Evolutionary conservation across 2,329 filamentous ascomycete species (phyloP), one percentile per base, ranked within the genome.

Genomic region (Verticillium alfalfae): DNA sequence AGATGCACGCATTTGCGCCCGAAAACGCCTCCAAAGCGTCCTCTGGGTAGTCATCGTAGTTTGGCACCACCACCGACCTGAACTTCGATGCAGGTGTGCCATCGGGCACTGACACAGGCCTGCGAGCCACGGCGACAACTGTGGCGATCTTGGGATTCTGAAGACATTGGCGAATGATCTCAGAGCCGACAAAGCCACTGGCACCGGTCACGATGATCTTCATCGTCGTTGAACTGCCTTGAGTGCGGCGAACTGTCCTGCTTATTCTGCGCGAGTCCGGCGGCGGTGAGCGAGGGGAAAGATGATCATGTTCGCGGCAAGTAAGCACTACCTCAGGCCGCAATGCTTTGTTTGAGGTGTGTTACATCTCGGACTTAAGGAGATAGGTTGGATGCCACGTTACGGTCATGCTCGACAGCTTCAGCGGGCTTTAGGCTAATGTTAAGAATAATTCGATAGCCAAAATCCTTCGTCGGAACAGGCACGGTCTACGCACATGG

Each of bases 101-200:
- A 3, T 66, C 65, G 0, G 76, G 72, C 0, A 68, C 56, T 0
- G 68, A 18, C 2, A 76, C 71, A 12, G 74, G 67, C 31, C 73
- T 73, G 2, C 80, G 78, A 5, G 72, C 73, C 12, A 82, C 65
- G 2, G 75, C 78, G 12, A 82, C 66, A 26, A 82, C 66, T 9
- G 75, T 73, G 0, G 74, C 76, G 60, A 82, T 70, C 6, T 69
- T 64, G 0, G 72, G 70, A 36, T 68, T 67, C 4, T 64, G 66
- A 6, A 81, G 67, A 26, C 75, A 75, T 59, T 81, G 78, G 13
- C 77, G 77, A 56, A 82, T 65, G 34, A 82, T 62, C 60, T 81
- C 79, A 39, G 66, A 72, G 41, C 70, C 79, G 2, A 81, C 70
- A 49, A 74, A 77, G 60, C 79, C 79, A 0, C 74, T 78, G 4